phyloP scores from a whole-genome alignment of 1,139 yeast genomes.

The Diutina neorugosa region DNA sequence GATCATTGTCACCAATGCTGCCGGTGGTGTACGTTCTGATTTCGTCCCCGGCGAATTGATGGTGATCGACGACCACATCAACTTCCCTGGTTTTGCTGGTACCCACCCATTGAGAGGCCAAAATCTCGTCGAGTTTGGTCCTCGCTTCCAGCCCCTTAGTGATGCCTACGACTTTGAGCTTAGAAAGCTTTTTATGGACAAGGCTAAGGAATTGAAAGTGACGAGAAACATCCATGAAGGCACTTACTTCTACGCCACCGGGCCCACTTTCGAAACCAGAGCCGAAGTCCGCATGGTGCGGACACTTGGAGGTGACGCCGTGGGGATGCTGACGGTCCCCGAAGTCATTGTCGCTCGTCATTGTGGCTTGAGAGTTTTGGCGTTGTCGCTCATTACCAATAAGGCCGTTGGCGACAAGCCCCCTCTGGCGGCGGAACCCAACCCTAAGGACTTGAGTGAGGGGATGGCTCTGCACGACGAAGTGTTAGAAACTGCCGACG shows the following conservation, averaged over 20 bases:
- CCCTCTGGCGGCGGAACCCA: constrained; percentile 52
- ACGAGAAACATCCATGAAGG: constrained; percentile 73
- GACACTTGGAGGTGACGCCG: constrained; percentile 79
- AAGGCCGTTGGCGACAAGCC: constrained; percentile 68
- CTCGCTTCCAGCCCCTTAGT: constrained; percentile 76
- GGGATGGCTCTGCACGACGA: constrained; percentile 89
- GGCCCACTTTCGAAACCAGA: constrained; percentile 89
- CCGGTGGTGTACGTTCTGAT: constrained; percentile 68
- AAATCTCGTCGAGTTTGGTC: constrained; percentile 69
- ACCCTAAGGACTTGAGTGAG: constrained; percentile 41
- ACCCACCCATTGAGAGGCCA: constrained; percentile 83
- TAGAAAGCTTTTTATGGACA: constrained; percentile 43
- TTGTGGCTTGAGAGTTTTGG: constrained; percentile 68
- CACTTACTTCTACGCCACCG: constrained; percentile 72
- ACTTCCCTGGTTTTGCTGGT: constrained; percentile 85
- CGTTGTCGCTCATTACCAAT: constrained; percentile 79
- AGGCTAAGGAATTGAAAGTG: constrained; percentile 39
- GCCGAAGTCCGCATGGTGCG: constrained; percentile 80
- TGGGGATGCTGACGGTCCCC: constrained; percentile 97
- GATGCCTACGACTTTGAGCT: constrained; percentile 80
- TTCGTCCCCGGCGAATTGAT: constrained; percentile 81
- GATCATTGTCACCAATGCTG: constrained; percentile 83
- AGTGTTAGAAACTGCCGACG: constrained; percentile 71
- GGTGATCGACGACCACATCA: constrained; percentile 82
- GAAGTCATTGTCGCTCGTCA: constrained; percentile 92